phyloP scores from a whole-genome alignment of 352 stramenopile species.

The Phytophthora aleatoria region DNA sequence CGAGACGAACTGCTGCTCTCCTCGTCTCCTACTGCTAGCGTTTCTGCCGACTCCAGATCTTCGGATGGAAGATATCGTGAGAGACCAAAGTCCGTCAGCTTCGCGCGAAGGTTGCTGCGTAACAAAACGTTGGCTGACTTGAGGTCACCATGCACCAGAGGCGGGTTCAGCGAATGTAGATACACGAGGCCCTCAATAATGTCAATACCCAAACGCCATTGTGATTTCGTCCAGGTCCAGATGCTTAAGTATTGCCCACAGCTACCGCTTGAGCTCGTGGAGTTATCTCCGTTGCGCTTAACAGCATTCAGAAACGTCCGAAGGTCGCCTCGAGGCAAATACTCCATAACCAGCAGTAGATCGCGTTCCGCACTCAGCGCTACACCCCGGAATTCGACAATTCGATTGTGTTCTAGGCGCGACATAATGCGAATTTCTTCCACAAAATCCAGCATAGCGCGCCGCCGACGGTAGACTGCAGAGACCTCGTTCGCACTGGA shows the following conservation, averaged over 20 bases:
- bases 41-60: not conserved
- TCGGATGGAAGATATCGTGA: conserved; percentile 32
- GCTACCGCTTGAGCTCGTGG: not conserved
- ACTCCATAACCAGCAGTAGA: conserved; percentile 55
- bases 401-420: conserved; percentile 51
- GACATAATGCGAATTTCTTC: conserved; percentile 54
- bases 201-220: conserved; percentile 52
- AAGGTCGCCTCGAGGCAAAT: conserved; percentile 60
- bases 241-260: conserved; percentile 33
- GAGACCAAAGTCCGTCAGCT: conserved; percentile 51
- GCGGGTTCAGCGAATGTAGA: conserved; percentile 46
- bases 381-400: conserved; percentile 57
- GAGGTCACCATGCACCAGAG: conserved; percentile 45
- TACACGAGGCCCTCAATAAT: conserved; percentile 56
- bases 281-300: conserved; percentile 30
- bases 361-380: conserved; percentile 48
- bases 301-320: conserved; percentile 39
- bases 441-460: conserved; percentile 50
- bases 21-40: not conserved
- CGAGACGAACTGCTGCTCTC: conserved; percentile 4
- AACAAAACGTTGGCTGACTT: conserved; percentile 51
- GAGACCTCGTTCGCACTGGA: conserved; percentile 10
- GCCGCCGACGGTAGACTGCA: conserved; percentile 16
- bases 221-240: conserved; percentile 49
- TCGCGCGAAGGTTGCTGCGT: conserved; percentile 37